Evolutionary conservation across 2,329 filamentous ascomycete genomes (phyloP).

Genomic region (Anisogramma anomala): DNA sequence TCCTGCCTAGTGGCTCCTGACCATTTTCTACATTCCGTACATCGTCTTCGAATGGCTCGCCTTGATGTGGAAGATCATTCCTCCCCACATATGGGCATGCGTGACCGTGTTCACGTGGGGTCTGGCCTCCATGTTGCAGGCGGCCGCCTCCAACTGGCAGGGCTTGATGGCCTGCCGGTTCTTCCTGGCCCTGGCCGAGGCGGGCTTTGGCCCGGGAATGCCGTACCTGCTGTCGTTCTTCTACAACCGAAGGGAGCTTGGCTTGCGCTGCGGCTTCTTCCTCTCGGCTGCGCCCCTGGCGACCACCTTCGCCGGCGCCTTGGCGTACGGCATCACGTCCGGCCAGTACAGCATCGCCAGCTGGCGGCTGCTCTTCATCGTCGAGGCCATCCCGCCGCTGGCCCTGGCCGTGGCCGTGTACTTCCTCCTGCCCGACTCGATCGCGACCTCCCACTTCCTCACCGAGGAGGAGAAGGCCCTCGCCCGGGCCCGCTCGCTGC

Average conservation of each 20-base stretch:
- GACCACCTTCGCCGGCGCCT: conserved; percentile 52
- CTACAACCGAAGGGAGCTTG: conserved; percentile 43
- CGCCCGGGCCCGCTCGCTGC: conserved; percentile 40
- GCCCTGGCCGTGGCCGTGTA: conserved; percentile 42
- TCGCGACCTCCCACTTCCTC: conserved; percentile 41
- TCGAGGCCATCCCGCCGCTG: conserved; percentile 52
- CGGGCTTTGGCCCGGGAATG: conserved; percentile 28
- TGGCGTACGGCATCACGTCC: conserved; percentile 54
- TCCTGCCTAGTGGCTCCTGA: conserved; percentile 28
- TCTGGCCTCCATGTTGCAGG: conserved; percentile 23
- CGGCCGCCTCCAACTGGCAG: conserved; percentile 23
- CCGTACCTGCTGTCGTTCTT: conserved; percentile 15
- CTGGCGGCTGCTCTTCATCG: conserved; percentile 55
- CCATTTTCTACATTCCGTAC: conserved; percentile 34
- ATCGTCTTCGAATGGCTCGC: conserved; percentile 32
- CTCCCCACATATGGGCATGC: conserved; percentile 24
- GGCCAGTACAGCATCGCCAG: conserved; percentile 41
- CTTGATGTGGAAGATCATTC: conserved; percentile 31
- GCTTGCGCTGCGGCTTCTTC: conserved; percentile 59
- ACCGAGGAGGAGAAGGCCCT: conserved; percentile 46
- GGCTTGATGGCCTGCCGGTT: conserved; percentile 29
- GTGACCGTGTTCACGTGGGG: conserved; percentile 21
- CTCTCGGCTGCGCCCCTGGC: conserved; percentile 57
- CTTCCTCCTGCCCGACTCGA: conserved; percentile 42
- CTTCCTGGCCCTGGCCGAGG: conserved; percentile 32